phyloP scores from a whole-genome alignment of 352 stramenopile genomes.

The Phytophthora pisi region DNA sequence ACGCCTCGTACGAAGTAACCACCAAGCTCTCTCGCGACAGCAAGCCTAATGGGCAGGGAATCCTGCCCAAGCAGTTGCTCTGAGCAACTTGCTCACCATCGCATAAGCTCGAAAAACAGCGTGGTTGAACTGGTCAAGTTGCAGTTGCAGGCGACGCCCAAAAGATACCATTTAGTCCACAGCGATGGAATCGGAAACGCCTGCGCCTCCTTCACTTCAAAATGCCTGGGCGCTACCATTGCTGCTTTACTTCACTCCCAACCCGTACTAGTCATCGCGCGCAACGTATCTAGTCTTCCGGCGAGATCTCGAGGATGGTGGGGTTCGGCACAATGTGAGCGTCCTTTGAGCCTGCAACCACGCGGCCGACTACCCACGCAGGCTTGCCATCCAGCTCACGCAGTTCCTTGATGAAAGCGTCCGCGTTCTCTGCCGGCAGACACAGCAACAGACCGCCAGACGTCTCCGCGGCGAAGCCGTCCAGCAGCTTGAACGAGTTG shows the following conservation, averaged over 20 bases:
- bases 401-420: slow-evolving; percentile 89
- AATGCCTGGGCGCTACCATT: neutral
- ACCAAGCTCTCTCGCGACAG: too few species aligned
- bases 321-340: slow-evolving; percentile 61
- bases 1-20: too few species aligned
- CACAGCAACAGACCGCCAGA: slow-evolving; percentile 94
- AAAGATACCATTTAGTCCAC: slow-evolving; percentile 4
- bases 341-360: slow-evolving; percentile 78
- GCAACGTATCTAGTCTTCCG: slow-evolving; percentile 34
- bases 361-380: slow-evolving; percentile 93
- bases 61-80: too few species aligned
- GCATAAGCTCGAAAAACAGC: neutral
- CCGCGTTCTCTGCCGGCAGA: slow-evolving; percentile 83
- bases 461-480: slow-evolving; percentile 94
- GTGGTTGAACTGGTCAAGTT: slow-evolving; percentile 19
- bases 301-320: slow-evolving; percentile 63
- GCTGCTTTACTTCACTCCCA: neutral
- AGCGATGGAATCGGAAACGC: neutral
- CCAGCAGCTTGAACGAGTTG: slow-evolving; percentile 93
- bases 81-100: neutral
- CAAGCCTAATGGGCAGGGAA: too few species aligned
- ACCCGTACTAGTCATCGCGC: neutral
- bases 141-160: slow-evolving; percentile 9
- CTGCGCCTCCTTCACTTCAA: neutral
- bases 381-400: slow-evolving; percentile 86